Evolutionary conservation across 2,329 filamentous ascomycete species (phyloP).

Genomic region (Fusarium lateritium): DNA sequence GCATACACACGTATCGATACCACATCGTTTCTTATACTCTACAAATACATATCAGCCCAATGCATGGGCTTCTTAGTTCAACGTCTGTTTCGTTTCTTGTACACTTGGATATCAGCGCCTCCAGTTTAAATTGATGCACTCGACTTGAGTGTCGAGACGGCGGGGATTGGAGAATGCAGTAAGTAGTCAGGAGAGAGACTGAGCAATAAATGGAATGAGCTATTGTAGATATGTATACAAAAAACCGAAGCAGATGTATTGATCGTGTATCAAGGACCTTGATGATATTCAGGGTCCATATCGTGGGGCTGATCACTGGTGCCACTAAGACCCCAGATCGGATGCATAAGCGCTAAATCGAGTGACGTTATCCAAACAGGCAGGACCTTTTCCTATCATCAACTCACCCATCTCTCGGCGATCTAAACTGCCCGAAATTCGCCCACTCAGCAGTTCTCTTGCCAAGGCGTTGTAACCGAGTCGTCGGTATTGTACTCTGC

Average conservation of each 20-base stretch:
- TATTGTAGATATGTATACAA: not conserved
- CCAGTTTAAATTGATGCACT: not conserved
- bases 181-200: no score
- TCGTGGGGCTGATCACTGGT: not conserved
- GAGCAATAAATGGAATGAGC: no score
- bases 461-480: not conserved
- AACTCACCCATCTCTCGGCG: constrained; percentile 12
- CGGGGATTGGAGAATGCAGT: no score
- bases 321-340: constrained; percentile 1
- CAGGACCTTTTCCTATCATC: not conserved
- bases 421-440: not conserved
- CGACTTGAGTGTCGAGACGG: no score
- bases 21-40: constrained; percentile 45
- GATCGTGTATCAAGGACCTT: not conserved
- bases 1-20: constrained; percentile 47
- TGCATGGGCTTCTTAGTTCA: constrained; percentile 10
- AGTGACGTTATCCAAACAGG: not conserved
- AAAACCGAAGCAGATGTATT: not conserved
- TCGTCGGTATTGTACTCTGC: not conserved
- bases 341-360: constrained; percentile 20
- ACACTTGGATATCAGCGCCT: not conserved
- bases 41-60: constrained; percentile 25
- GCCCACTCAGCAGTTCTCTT: not conserved
- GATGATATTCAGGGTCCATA: constrained; percentile 2
- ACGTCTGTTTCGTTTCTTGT: not conserved